Percentiles rank a stretch among this genome's conserved stretches.
These are phyloP conservation scores for Sphagnum magellanicum DNA, from an alignment of 228 moss, liverwort and hornwort species.

Conservation along the genomic window DNA sequence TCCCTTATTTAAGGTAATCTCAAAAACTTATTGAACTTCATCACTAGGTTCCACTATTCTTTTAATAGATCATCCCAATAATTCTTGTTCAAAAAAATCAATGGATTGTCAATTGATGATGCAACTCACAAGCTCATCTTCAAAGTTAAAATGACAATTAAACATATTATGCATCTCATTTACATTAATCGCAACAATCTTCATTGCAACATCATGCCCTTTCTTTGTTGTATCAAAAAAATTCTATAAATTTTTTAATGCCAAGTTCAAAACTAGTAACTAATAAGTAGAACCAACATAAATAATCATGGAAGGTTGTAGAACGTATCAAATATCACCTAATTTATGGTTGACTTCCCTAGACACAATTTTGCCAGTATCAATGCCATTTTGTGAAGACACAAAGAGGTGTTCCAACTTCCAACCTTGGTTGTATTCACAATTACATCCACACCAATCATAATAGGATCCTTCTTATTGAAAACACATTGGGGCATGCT, in stretches of 20 bases:
- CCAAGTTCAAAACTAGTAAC: no score
- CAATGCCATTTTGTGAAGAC: constrained; percentile 85
- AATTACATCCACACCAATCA: constrained; percentile 84
- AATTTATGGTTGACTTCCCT: constrained; percentile 98
- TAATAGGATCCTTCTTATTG: constrained; percentile 97
- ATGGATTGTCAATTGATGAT: constrained; percentile 86
- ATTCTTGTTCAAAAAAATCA: constrained; percentile 94
- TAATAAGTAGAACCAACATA: no score
- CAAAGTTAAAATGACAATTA: constrained; percentile 88
- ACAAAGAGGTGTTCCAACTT: constrained; percentile 93
- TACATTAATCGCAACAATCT: constrained; percentile 95
- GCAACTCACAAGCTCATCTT: constrained; percentile 94
- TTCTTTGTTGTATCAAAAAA: constrained; percentile 93
- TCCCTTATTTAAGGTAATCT: constrained; percentile 72
- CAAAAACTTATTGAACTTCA: constrained; percentile 89
- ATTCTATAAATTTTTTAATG: no score
- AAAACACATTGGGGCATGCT: constrained; percentile 91
- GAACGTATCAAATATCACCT: no score
- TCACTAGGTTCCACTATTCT: constrained; percentile 89
- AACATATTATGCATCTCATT: constrained; percentile 96
- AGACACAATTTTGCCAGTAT: constrained; percentile 93
- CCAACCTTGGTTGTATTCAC: constrained; percentile 94
- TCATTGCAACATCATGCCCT: constrained; percentile 79
- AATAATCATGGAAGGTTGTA: no score
- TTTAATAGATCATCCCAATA: constrained; percentile 92